Percentiles rank a stretch among this genome's conserved stretches.
These are phyloP conservation scores for Cyberlindnera saturnus DNA, from an alignment of 805 yeast species.

Conservation along the genomic window DNA sequence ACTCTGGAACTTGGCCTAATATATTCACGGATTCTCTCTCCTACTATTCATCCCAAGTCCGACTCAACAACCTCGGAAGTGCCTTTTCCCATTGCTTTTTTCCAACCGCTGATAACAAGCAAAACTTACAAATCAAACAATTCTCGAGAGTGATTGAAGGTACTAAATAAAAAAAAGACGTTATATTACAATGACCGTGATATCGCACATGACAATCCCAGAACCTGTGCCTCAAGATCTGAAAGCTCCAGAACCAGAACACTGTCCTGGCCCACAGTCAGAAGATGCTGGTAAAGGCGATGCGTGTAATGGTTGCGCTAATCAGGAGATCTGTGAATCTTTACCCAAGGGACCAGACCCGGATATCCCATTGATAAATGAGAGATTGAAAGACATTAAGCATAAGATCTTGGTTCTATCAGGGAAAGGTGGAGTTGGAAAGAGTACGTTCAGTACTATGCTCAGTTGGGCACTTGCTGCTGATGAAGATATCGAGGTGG, in stretches of 20 bases:
- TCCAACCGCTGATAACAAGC: not conserved
- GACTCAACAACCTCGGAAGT: not conserved
- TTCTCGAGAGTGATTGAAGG: no score
- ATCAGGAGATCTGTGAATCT: slow-evolving; percentile 82
- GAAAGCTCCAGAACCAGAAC: slow-evolving; percentile 85
- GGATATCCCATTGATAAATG: slow-evolving; percentile 71
- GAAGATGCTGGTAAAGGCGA: slow-evolving; percentile 91
- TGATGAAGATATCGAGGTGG: slow-evolving; percentile 61
- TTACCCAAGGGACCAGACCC: slow-evolving; percentile 95
- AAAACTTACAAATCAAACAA: not conserved
- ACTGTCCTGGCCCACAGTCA: slow-evolving; percentile 97
- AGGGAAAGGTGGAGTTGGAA: slow-evolving; percentile 96
- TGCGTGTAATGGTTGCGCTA: slow-evolving; percentile 94
- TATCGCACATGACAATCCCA: slow-evolving; percentile 15
- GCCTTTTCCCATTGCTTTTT: not conserved
- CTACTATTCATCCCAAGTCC: not conserved
- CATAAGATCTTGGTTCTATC: slow-evolving; percentile 82
- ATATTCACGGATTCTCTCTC: no score
- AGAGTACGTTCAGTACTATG: slow-evolving; percentile 93
- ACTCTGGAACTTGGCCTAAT: no score
- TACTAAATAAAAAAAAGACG: no score
- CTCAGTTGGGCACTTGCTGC: slow-evolving; percentile 95
- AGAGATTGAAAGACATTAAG: slow-evolving; percentile 53
- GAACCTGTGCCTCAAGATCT: slow-evolving; percentile 21
- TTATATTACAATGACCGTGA: slow-evolving; percentile 4